Evolutionary conservation across 2,329 filamentous ascomycete genomes (phyloP).

Genomic region (Aspergillus sp.): DNA sequence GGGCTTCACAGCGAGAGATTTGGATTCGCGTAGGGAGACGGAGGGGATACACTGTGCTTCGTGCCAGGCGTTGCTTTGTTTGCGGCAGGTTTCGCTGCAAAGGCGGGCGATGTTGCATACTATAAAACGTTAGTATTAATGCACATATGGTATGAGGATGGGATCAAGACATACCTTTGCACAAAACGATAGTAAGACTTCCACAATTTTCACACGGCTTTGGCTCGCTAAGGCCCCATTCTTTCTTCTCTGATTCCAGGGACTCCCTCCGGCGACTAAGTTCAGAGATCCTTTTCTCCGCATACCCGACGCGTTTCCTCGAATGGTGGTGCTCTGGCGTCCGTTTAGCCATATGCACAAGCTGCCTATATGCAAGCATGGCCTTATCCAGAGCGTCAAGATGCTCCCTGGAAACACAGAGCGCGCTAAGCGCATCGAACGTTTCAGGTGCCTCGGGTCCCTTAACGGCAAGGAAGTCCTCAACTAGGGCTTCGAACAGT

Average conservation of each 20-base stretch:
- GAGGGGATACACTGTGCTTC: constrained; percentile 28
- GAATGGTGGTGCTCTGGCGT: constrained; percentile 26
- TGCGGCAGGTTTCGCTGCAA: constrained; percentile 29
- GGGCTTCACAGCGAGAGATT: constrained; percentile 28
- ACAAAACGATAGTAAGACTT: constrained; percentile 22
- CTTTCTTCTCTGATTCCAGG: constrained; percentile 24
- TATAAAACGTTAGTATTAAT: constrained; percentile 1
- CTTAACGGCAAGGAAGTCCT: constrained; percentile 26
- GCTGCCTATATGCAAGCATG: constrained; percentile 28
- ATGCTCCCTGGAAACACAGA: constrained; percentile 29
- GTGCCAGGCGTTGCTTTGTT: constrained; percentile 15
- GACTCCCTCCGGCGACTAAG: constrained; percentile 27
- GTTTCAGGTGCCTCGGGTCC: constrained; percentile 28
- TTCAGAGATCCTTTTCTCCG: constrained; percentile 27
- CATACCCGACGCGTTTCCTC: constrained; percentile 25
- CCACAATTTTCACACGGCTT: constrained; percentile 24
- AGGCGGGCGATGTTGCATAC: constrained; percentile 31
- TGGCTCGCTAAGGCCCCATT: constrained; percentile 27
- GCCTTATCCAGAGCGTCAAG: constrained; percentile 30
- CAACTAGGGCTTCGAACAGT: constrained; percentile 27
- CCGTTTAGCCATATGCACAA: constrained; percentile 26
- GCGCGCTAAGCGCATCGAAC: constrained; percentile 30
- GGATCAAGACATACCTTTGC: constrained; percentile 23
- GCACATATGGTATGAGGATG: not conserved
- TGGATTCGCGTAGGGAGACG: constrained; percentile 30